These are phyloP conservation scores for Cadophora sp. DNA, from an alignment of 2,329 filamentous ascomycete genomes.

Conservation along the genomic window DNA sequence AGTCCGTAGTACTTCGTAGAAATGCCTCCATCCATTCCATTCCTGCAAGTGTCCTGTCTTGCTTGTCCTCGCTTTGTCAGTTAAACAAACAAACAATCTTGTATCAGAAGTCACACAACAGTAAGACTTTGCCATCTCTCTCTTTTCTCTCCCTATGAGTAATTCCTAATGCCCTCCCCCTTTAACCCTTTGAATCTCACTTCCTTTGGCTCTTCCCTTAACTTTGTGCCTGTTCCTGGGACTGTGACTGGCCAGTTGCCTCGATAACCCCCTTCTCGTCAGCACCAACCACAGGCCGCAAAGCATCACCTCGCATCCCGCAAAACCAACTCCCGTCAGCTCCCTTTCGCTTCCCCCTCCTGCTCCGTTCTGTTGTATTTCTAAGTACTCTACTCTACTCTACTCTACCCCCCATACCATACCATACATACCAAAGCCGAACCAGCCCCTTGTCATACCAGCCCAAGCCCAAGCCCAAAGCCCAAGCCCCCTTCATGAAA, in stretches of 20 bases:
- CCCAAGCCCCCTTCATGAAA: background rate
- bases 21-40: background rate
- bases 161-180: background rate
- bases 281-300: conserved; percentile 7
- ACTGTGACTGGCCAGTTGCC: background rate
- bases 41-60: too few relatives aligned
- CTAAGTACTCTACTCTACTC: too few relatives aligned
- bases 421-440: background rate
- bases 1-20: too few relatives aligned
- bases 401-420: background rate
- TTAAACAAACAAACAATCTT: background rate
- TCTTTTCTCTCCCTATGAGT: background rate
- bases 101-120: conserved; percentile 2
- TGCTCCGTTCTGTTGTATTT: background rate
- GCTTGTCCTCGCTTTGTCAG: too few relatives aligned
- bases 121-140: background rate
- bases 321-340: conserved; percentile 12
- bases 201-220: too few relatives aligned
- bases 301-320: background rate
- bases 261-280: background rate
- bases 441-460: background rate
- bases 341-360: background rate
- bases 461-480: too few relatives aligned
- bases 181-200: too few relatives aligned
- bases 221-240: background rate